Evolutionary conservation across 176 grass and related monocot species (phyloP), one percentile per base, ranked within the genome.

Genomic region (Raddia guianensis): DNA sequence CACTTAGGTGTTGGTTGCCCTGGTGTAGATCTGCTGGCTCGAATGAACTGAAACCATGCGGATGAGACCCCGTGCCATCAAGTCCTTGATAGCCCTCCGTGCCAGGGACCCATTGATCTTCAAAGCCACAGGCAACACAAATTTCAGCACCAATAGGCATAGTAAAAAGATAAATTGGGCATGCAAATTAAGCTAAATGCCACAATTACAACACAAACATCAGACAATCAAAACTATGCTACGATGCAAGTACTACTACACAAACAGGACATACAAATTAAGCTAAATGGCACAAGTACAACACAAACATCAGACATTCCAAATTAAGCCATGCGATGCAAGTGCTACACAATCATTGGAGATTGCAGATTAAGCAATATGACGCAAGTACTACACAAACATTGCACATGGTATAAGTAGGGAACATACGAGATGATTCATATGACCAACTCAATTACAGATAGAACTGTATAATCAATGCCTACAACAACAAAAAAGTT

Each of bases 21-120:
- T 88, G 48, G 86, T 88, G 80, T 88, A 88, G 80, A 88, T 88
- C 86, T 88, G 80, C 74, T 88, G 86, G 67, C 86, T 88, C n/a
- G 86, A 82, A 69, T 88, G 86, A 46, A 66, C 74, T 0, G 80
- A 18, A 6, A 88, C 75, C 86, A 88, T 73, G 62, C 86, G 59
- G 73, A 88, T 84, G 6, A 83, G 80, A 10, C 86, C 86, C 8
- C 80, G 80, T 15, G 66, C 50, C 79, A 88, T 79, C 34, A 88
- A n/a, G 56, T 88, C 86, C 67, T 79, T 88, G 69, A 86, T 86
- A 8, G 84, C 84, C 69, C 84, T 80, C 47, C 76, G 68, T 27
- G 84, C 84, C 8, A 86, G 84, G 32, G 70, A 73, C 47, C 12
- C 50, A 55, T 52, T 55, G 5, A 73, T 54, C 50, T 73, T 46